Evolutionary conservation across 257 asterid genomes (phyloP).

Genomic region (Scutellaria galericulata): DNA sequence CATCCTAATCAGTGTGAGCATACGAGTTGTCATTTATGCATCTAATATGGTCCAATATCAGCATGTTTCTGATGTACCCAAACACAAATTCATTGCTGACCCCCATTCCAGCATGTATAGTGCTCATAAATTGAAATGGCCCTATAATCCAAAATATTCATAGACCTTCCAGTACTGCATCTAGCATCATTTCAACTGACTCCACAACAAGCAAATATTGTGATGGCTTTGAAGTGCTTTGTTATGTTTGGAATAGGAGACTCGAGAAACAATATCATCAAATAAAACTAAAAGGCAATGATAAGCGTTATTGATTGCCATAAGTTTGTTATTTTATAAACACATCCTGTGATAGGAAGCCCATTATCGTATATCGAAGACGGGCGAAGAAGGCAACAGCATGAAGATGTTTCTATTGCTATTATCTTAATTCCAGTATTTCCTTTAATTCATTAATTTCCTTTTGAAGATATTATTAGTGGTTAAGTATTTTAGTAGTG

Average conservation of each 20-base stretch:
- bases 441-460: too few species aligned
- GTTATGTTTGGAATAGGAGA: conserved; percentile 24
- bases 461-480: too few species aligned
- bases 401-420: too few species aligned
- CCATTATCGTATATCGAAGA: too few species aligned
- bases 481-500: too few species aligned
- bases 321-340: conserved; percentile 10
- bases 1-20: conserved; percentile 28
- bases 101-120: conserved; percentile 2
- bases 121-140: conserved; percentile 17
- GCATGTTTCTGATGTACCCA: conserved; percentile 24
- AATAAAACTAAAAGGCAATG: conserved; percentile 13
- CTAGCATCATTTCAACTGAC: conserved; percentile 14
- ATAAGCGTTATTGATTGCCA: conserved; percentile 10
- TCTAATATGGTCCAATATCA: conserved; percentile 14
- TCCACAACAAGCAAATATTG: neutral
- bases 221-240: neutral
- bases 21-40: conserved; percentile 28
- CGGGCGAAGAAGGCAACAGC: too few species aligned
- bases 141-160: neutral
- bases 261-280: conserved; percentile 17
- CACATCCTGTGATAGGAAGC: too few species aligned
- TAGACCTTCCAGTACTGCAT: conserved; percentile 24
- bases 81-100: conserved; percentile 23
- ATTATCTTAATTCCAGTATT: too few species aligned